Conservation (phyloP, 768 basidiomycete species). For the Suillus cothurnatus region DNA sequence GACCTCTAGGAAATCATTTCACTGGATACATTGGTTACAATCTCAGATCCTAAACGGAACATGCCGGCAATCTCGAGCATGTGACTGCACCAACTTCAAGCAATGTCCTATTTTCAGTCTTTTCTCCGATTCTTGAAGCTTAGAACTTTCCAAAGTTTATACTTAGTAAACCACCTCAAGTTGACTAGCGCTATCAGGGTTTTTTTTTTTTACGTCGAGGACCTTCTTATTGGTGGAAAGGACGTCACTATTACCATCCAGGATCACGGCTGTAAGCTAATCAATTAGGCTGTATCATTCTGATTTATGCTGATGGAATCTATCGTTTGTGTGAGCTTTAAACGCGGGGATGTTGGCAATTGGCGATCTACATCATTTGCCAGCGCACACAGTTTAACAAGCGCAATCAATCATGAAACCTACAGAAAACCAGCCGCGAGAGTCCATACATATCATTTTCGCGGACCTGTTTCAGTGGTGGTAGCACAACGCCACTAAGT, state of each 20-base stretch:
- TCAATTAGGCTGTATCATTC: neutral
- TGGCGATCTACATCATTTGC: neutral
- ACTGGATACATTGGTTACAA: constrained; percentile 11
- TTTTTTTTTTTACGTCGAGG: neutral
- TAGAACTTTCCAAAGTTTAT: constrained; percentile 3
- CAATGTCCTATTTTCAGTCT: neutral
- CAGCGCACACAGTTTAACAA: neutral
- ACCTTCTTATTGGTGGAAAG: neutral
- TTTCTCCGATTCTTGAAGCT: neutral
- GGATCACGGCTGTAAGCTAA: no score
- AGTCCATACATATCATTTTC: neutral
- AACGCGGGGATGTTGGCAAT: neutral
- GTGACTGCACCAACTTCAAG: neutral
- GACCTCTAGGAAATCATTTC: constrained; percentile 4
- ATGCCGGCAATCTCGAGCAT: constrained; percentile 19
- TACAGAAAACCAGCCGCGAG: no score
- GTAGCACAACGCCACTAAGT: neutral
- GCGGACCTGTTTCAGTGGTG: neutral
- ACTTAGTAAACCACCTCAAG: neutral
- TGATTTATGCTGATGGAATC: neutral
- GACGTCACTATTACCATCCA: neutral
- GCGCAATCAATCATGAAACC: neutral
- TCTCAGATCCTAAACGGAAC: constrained; percentile 34
- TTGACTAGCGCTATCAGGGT: neutral
- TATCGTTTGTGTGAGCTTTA: neutral